Base-by-base conservation (phyloP, 257 asterid species). In the Handroanthus guayacan region DNA sequence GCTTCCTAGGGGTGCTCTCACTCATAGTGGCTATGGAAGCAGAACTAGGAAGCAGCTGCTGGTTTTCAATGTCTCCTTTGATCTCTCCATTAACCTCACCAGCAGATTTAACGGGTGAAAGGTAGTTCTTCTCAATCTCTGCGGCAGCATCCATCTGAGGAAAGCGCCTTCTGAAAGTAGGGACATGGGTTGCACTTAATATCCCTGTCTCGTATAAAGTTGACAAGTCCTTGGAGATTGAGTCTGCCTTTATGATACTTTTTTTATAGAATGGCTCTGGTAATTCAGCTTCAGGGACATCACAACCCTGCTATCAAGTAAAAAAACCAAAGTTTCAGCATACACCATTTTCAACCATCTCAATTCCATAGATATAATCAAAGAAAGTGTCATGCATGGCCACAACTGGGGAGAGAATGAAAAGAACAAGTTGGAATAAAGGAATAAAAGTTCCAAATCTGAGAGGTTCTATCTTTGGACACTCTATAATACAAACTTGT, bases 261-360 rank as follows among this genome's bases (percentile, higher is more conserved):
- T 74, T 80, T 76, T 75, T 78, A 88, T 75, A 78, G 68, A 83
- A 88, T 56, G 94, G 96, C 63, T 80, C 89, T 16, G 96, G 97
- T 34, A 94, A 82, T 77, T 62, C 72, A 62, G 98, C 94, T 90
- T 89, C 96, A 68, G 98, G 97, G 73, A 94, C 62, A 72, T 89
- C 89, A 75, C 74, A 75, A 18, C 47, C 88, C 97, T 91, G 90
- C 69, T 41, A 74, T 78, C 57, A 71, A 73, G 80, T 73, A 81
- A 67, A 51, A 72, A 71, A 51, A 78, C 9, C 44, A 63, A 10
- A 57, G 20, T 52, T 56, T 69, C 78, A 84, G 62, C 44, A 62
- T 31, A 67, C 17, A 16, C 34, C 61, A 70, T 48, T 70, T 45
- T 47, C 17, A 25, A 25, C 31, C 31, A 25, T 25, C 45, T 62